These are phyloP conservation scores for Penicillium sp. DNA, from an alignment of 2,329 filamentous ascomycete species.

Conservation along the genomic window DNA sequence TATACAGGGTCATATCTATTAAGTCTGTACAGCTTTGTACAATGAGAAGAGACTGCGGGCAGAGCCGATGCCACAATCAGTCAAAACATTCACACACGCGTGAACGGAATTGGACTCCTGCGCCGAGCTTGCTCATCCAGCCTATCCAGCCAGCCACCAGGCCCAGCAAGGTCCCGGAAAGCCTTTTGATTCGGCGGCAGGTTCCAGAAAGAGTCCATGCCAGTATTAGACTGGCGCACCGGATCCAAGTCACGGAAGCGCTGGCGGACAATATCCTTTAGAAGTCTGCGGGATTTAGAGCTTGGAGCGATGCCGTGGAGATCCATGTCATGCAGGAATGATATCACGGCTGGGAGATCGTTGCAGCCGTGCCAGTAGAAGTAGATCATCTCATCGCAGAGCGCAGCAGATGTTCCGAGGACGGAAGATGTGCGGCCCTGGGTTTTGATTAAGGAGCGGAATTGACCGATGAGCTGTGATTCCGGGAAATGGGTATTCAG, in stretches of 20 bases:
- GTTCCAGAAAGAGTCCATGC: conserved; percentile 31
- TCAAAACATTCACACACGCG: background rate
- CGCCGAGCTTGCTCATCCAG: background rate
- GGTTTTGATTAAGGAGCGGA: conserved; percentile 41
- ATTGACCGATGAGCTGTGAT: conserved; percentile 40
- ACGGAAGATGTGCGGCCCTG: conserved; percentile 43
- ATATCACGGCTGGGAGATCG: conserved; percentile 41
- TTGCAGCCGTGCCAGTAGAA: conserved; percentile 44
- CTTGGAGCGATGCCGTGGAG: conserved; percentile 41
- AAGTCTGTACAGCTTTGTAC: background rate
- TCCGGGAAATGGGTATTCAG: conserved; percentile 41
- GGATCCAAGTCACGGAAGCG: conserved; percentile 22
- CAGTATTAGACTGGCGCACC: background rate
- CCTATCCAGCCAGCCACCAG: conserved; percentile 27
- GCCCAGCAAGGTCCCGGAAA: conserved; percentile 24
- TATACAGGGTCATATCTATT: background rate
- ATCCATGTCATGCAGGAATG: conserved; percentile 46
- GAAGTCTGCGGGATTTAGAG: conserved; percentile 31
- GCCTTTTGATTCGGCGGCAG: conserved; percentile 32
- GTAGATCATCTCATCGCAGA: conserved; percentile 47
- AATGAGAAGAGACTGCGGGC: background rate
- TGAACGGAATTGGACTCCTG: background rate
- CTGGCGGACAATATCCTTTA: conserved; percentile 32
- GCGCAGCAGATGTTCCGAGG: conserved; percentile 41
- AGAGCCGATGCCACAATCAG: background rate